Evolutionary conservation across 352 stramenopile species (phyloP), one percentile per base, ranked within the genome.

Genomic region (Globisporangium uncinulatum): DNA sequence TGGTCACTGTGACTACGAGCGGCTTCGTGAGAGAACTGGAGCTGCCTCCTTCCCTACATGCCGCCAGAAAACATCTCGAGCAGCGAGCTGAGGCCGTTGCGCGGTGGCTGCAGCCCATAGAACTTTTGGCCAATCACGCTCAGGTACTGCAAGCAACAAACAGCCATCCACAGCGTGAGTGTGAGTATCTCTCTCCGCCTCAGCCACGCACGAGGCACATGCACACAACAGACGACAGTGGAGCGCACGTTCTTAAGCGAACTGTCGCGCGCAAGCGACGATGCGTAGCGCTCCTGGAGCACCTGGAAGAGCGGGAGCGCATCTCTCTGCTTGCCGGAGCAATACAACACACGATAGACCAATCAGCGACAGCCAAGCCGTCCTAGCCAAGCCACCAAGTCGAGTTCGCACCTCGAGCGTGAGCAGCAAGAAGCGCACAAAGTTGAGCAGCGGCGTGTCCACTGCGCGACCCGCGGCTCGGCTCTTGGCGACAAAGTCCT

Each of bases 61-160:
- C 85, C 85, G 47, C 83, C 79, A 14, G 73, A 86, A 58, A 94
- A 92, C 82, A 92, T 91, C 39, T 90, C 84, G 19, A 94, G 63
- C 19, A 94, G 59, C 51, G 85, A 92, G 67, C 82, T 94, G 21
- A 94, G 68, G 32, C 82, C 85, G 41, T 71, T 83, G 29, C 82
- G 79, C 19, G 81, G 83, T 36, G 80, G 85, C 66, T 94, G 85
- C 34, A 94, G 72, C 15, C 83, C 83, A 54, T 91, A 94, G 54
- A 91, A 94, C 69, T 92, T 92, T 59, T 92, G 80, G 1, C 79
- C 85, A 53, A 94, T 92, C 51, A 85, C 71, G 54, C 73, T 86
- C 70, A 94, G 63, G 73, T 92, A 94, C 84, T 94, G 57, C 39
- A 57, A 11, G 24, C 24, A 29, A 29, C 24, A 29, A 4, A 1